Percentiles rank a stretch among this genome's conserved stretches.
phyloP scores from a whole-genome alignment of 441 rosid genomes.

The Jatropha multifida region DNA sequence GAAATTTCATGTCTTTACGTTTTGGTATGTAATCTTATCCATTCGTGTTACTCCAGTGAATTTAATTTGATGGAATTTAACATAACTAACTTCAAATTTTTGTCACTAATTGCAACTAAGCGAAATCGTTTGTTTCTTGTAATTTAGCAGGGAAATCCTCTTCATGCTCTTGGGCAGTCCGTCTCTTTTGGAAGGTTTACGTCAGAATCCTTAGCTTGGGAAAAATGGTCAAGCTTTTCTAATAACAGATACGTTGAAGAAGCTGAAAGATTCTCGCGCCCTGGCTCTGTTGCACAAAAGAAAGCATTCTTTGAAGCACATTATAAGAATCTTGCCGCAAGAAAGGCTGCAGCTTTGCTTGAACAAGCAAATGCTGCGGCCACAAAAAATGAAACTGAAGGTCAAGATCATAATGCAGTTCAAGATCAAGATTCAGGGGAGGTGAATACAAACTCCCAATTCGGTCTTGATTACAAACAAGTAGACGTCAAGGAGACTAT shows the following conservation, averaged over 20 bases:
- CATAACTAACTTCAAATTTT: too few relatives aligned
- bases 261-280: constrained; percentile 69
- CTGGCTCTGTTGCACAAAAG: constrained; percentile 92
- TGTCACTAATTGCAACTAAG: too few relatives aligned
- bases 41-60: too few relatives aligned
- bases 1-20: too few relatives aligned
- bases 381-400: constrained; percentile 18
- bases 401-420: neutral
- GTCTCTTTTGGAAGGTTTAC: constrained; percentile 82
- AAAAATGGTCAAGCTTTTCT: constrained; percentile 88
- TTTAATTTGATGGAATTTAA: too few relatives aligned
- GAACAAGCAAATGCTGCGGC: constrained; percentile 32
- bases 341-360: constrained; percentile 41
- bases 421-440: too few relatives aligned
- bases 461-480: neutral
- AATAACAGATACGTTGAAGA: constrained; percentile 85
- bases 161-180: constrained; percentile 63
- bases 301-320: constrained; percentile 87
- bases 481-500: constrained; percentile 23
- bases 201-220: constrained; percentile 80
- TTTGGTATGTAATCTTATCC: too few relatives aligned
- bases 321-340: constrained; percentile 69
- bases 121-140: neutral
- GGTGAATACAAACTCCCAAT: too few relatives aligned
- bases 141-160: constrained; percentile 49